Conservation (phyloP, 306 rosid genomes). For the Gynostemma pentaphyllum region DNA sequence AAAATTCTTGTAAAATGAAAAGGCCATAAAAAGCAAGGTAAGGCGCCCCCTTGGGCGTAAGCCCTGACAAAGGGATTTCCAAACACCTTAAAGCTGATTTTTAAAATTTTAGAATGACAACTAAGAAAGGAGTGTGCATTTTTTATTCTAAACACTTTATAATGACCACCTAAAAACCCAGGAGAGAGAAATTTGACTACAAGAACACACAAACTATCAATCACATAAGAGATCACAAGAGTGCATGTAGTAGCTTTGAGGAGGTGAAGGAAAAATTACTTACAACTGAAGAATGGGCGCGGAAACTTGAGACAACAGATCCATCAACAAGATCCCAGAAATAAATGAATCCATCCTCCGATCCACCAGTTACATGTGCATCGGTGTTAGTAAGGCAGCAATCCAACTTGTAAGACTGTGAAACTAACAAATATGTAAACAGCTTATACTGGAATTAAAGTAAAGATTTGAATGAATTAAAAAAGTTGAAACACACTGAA, state of each 20-base stretch:
- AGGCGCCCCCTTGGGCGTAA: too few species aligned
- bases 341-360: slow-evolving; percentile 78
- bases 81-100: too few species aligned
- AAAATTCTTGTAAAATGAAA: too few species aligned
- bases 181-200: background rate
- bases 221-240: background rate
- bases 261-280: background rate
- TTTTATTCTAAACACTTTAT: background rate
- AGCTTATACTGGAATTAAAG: too few species aligned
- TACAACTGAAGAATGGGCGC: slow-evolving; percentile 90
- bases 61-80: too few species aligned
- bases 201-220: background rate
- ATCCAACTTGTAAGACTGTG: slow-evolving; percentile 84
- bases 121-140: background rate
- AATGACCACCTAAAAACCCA: background rate
- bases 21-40: too few species aligned
- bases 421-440: slow-evolving; percentile 8
- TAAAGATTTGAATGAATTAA: too few species aligned
- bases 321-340: slow-evolving; percentile 98
- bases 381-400: slow-evolving; percentile 88
- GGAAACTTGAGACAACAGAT: slow-evolving; percentile 60
- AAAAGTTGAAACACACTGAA: slow-evolving; percentile 2
- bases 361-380: slow-evolving; percentile 84
- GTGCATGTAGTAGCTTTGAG: too few species aligned
- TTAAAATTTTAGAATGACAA: background rate